Percentiles rank a stretch among this genome's conserved stretches.
Conservation (phyloP, 306 rosid genomes). For the peach (Prunus persica) region DNA sequence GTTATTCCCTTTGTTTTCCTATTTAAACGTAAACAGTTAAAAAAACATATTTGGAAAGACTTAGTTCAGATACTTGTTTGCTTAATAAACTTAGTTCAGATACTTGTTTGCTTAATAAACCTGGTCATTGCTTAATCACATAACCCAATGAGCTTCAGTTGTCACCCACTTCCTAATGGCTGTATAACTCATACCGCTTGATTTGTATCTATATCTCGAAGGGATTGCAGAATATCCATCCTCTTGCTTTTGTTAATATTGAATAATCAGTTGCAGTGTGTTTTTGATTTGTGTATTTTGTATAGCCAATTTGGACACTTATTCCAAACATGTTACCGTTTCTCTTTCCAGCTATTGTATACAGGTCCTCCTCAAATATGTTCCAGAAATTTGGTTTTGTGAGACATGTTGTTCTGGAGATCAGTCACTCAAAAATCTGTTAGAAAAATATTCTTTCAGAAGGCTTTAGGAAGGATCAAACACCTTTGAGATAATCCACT, state of each 20-base stretch:
- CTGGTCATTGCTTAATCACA: not conserved
- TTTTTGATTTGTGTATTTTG: not conserved
- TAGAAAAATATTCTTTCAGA: not conserved
- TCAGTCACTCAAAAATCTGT: not conserved
- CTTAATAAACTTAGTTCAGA: not conserved
- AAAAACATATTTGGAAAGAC: not conserved
- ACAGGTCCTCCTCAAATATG: not conserved
- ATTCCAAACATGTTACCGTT: not conserved
- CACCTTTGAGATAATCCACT: not conserved
- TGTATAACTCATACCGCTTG: not conserved
- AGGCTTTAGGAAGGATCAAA: not conserved
- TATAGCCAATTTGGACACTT: not conserved
- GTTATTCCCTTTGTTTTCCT: no score
- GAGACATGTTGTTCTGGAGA: not conserved
- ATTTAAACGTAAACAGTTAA: not conserved
- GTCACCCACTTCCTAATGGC: not conserved
- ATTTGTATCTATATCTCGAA: not conserved
- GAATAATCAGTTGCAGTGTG: not conserved
- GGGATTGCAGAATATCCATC: not conserved
- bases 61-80: not conserved
- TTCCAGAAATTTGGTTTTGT: conserved; percentile 3
- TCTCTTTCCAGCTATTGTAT: conserved; percentile 2
- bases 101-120: not conserved
- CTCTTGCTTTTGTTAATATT: not conserved
- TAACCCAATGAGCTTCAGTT: not conserved